These are phyloP conservation scores for Penicillium paneum DNA, from an alignment of 2,329 filamentous ascomycete genomes.

Conservation along the genomic window DNA sequence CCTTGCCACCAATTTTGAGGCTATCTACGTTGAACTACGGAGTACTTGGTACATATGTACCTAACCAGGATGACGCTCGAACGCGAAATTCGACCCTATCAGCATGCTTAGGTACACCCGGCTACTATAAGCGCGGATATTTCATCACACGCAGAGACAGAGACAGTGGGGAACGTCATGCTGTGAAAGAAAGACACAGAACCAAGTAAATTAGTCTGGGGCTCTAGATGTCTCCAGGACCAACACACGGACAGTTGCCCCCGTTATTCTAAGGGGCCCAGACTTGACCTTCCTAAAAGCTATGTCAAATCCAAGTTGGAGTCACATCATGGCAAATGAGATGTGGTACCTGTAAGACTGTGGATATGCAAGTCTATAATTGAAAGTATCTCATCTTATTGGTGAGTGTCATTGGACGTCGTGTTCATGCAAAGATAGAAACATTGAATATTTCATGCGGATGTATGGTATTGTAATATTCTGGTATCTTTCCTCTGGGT, in stretches of 20 bases:
- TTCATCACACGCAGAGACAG: not conserved
- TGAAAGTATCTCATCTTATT: not conserved
- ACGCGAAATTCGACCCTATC: conserved; percentile 12
- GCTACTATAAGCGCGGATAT: conserved; percentile 3
- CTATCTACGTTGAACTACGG: not conserved
- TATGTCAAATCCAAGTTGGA: not conserved
- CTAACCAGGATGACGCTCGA: not conserved
- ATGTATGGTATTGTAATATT: not conserved
- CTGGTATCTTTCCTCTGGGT: not conserved
- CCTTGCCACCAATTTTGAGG: not conserved
- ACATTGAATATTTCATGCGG: not conserved
- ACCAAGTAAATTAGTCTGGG: not conserved
- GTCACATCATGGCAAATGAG: not conserved
- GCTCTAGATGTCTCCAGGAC: not conserved
- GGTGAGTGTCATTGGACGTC: not conserved
- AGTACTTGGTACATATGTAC: not conserved
- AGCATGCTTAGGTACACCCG: not conserved
- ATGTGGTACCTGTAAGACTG: not conserved
- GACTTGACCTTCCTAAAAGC: not conserved
- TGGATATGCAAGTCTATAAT: not conserved
- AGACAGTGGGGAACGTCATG: not conserved
- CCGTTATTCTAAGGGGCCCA: not conserved
- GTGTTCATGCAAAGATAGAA: not conserved
- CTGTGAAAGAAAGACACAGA: not conserved
- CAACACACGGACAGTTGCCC: not conserved